Conservation (phyloP, 2,329 filamentous ascomycete genomes). For the Neoscytalidium dimidiatum region DNA sequence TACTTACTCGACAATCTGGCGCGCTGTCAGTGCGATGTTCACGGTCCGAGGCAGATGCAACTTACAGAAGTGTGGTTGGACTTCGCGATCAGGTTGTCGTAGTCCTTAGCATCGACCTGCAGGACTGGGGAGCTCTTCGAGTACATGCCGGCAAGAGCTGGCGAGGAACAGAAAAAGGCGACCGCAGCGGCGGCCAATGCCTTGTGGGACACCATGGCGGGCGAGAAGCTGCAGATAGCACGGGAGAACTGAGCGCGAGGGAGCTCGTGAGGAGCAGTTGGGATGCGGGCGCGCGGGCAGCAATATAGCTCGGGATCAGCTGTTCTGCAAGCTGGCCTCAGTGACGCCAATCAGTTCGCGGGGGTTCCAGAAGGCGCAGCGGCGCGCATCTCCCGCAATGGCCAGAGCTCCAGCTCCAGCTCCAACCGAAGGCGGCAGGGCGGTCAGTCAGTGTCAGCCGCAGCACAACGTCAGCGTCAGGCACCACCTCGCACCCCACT, state of each 20-base stretch:
- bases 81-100: constrained; percentile 78
- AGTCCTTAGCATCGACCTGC: constrained; percentile 76
- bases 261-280: not conserved
- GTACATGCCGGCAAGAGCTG: constrained; percentile 74
- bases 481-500: not conserved
- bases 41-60: constrained; percentile 15
- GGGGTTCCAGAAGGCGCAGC: constrained; percentile 12
- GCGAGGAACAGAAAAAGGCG: constrained; percentile 66
- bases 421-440: not conserved
- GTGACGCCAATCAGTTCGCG: constrained; percentile 14
- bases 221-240: constrained; percentile 16
- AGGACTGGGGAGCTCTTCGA: constrained; percentile 83
- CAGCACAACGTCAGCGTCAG: constrained; percentile 7
- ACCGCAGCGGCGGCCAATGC: constrained; percentile 55
- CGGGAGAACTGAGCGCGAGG: not conserved
- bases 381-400: constrained; percentile 15
- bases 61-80: constrained; percentile 91
- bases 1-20: constrained; percentile 32
- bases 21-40: not conserved
- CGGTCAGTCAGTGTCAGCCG: not conserved
- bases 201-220: constrained; percentile 37
- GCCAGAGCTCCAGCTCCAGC: constrained; percentile 14
- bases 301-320: constrained; percentile 4
- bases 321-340: constrained; percentile 20
- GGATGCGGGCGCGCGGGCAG: not conserved